Evolutionary conservation across 208 protist genomes (phyloP), one percentile per base, ranked within the genome.

Genomic region (Acanthamoeba culbertsoni): DNA sequence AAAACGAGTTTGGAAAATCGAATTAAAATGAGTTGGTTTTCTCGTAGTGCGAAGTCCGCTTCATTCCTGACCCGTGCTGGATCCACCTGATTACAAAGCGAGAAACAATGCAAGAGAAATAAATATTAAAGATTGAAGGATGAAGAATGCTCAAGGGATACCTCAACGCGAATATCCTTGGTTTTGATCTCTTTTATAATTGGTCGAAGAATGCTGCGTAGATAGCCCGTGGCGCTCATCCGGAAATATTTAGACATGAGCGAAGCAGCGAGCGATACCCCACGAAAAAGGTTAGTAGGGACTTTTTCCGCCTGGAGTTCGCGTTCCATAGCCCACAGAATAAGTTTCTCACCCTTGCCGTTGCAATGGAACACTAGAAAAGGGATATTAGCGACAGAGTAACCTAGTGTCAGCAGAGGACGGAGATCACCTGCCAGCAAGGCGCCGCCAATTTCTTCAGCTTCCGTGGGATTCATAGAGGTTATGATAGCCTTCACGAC

Each of bases 211-310:
- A 86, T 62, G 46, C 77, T 86, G 43, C 51, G 43, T 16, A 86
- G 46, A n/a, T 86, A 86, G 46, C 59, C 77, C 45, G 46, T 43
- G 6, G 77, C 77, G 77, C 77, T 86, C 46, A 86, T 86, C 14
- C 51, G 77, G 31, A 86, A 86, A 46, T 86, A 86, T 35, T 62
- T 53, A 16, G 46, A 63, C 77, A 86, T 86, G 77, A 86, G 77
- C 6, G 77, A 45, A 4, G 77, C 77, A 23, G 77, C 77, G 26
- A 86, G 31, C n/a, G 46, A 63, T 20, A 86, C 46, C 5, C 77
- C 77, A 3, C 77, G 77, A 35, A 86, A 86, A 6, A 86, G 51
- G n/a, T 53, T 57, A 3, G 23, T 35, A 3, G 77, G 77, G 14
- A 63, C 37, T 46, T 86, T 86, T 33, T 86, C 77, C 45, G 40